Base-by-base conservation (phyloP, 371 early-diverging fungal species). In the Mortierella sp. region DNA sequence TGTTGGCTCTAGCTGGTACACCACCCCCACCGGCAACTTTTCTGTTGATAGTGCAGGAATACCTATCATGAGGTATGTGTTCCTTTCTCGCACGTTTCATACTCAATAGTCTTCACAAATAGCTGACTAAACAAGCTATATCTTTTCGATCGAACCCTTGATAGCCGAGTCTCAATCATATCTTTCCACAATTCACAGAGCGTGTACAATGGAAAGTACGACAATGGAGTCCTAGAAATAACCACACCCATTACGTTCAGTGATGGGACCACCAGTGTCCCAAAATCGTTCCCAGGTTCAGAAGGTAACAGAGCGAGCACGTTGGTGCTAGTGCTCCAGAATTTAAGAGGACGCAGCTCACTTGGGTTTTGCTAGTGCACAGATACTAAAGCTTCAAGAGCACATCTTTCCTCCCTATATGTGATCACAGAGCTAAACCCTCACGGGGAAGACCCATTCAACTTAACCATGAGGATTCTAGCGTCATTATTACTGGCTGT, bases 401-500 rank as follows among this genome's bases (percentile, higher is more conserved):
- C n/a, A n/a, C n/a, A n/a, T n/a, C 37, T 37, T 37, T 37, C 37
- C 37, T 37, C 37, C 37, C 9, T 9, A 9, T 60, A 7, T 15
- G 37, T 37, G 9, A 37, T 5, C 37, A 37, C 44, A 72, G 61
- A 68, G 19, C 43, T 88, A 6, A 85, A 81, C 23, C 84, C 87
- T 7, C 75, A 81, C 0, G 80, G 61, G 19, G 52, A 45, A 0
- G 68, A 82, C 1, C 81, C 86, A 1, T 74, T 86, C 7, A 81
- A 81, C 0, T 68, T 86, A 23, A 47, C 67, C 0, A 74, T 88
- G 15, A 43, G 82, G 19, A 43, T 74, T 2, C 63, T 87, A 12
- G 62, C 83, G 23, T 64, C 75, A 0, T 21, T 85, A 9, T 81
- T 87, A 21, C 66, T 83, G 25, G 37, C 85, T 0, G 21, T 80